Base-by-base conservation (phyloP, 1,284 basidiomycete species). In the Trametes versicolor region DNA sequence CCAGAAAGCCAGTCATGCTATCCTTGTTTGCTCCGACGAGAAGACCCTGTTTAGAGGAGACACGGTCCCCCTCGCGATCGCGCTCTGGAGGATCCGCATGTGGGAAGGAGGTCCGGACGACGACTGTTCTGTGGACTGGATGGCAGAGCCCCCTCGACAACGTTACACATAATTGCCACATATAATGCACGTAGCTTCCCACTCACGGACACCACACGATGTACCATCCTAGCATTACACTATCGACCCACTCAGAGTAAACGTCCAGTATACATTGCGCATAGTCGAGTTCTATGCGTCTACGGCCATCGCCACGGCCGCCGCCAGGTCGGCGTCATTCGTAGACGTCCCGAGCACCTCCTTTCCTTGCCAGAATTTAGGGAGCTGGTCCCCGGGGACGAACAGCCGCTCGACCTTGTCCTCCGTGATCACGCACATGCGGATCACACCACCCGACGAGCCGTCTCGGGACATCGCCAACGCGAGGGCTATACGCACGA, bases 381-480 rank as follows among this genome's bases (percentile, higher is more conserved):
- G 95, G 54, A 97, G 84, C 74, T 95, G 85, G 76, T 97, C 87
- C 1, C 98, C 98, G n/a, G 98, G 96, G 12, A 99, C 86, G 77
- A 99, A 99, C 71, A 96, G 78, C 65, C 98, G 83, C 82, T 99
- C 95, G 17, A 98, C 96, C 32, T 90, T 90, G 59, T 91, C 93
- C 77, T 98, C 90, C 17, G 94, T 97, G 76, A 99, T 98, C 58
- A 99, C 93, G 70, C 93, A 95, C 93, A 99, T 95, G 58, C 98
- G 92, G 73, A 99, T 97, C 54, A 95, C 95, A 76, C 98, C 98
- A 67, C 98, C 98, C 37, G 97, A 99, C 0, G 96, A 98, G 17
- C 98, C 98, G 79, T 99, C 98, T 79, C 98, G 89, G 52, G 95
- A 88, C 98, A 99, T 99, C 1, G 98, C 98, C 55, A 99, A 86